phyloP scores from a whole-genome alignment of 2,329 filamentous ascomycete genomes.

The Orbilia oligospora region DNA sequence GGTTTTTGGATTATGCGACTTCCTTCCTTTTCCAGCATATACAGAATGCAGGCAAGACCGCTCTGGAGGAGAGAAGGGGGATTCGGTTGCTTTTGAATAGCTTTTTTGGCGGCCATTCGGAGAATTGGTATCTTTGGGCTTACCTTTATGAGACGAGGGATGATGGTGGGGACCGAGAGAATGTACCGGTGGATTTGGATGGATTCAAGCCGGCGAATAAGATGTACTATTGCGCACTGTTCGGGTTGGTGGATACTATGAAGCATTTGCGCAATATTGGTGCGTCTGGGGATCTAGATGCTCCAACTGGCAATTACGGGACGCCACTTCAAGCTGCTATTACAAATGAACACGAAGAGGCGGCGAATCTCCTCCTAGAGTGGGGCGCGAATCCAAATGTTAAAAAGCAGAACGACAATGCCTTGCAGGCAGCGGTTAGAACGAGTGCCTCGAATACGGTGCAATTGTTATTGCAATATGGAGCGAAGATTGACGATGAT shows the following conservation, averaged over 20 bases:
- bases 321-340: conserved; percentile 44
- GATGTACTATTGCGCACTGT: conserved; percentile 48
- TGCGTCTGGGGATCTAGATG: conserved; percentile 36
- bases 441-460: conserved; percentile 44
- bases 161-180: not conserved
- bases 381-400: conserved; percentile 49
- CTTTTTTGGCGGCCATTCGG: conserved; percentile 41
- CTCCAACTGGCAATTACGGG: conserved; percentile 22
- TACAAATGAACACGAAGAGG: conserved; percentile 49
- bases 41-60: conserved; percentile 34
- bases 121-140: conserved; percentile 52
- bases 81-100: conserved; percentile 36
- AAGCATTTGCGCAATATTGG: conserved; percentile 41
- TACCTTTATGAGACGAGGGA: conserved; percentile 38
- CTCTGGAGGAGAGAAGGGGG: conserved; percentile 18
- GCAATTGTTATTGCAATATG: conserved; percentile 38
- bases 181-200: conserved; percentile 6
- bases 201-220: conserved; percentile 41
- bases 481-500: conserved; percentile 43
- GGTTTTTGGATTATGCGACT: conserved; percentile 44
- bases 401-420: conserved; percentile 39
- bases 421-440: conserved; percentile 37
- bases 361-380: conserved; percentile 40
- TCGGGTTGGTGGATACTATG: conserved; percentile 49
- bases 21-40: conserved; percentile 52